phyloP scores from a whole-genome alignment of 2,329 filamentous ascomycete species.

The Exserohilum turcica region DNA sequence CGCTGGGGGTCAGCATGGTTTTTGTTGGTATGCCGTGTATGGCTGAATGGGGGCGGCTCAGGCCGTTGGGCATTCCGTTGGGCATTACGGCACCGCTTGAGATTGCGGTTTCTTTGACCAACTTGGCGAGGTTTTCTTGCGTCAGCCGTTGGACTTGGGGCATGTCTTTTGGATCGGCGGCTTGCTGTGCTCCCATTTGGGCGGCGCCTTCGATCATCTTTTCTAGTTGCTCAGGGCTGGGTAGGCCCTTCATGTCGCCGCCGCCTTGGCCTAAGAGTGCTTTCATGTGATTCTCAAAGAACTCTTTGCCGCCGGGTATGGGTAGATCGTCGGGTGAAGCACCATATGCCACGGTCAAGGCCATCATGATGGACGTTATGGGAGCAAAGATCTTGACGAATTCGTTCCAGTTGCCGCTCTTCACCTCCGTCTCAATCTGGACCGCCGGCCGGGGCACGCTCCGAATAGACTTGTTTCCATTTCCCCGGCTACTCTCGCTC shows the following conservation, averaged over 20 bases:
- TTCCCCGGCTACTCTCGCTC: conserved; percentile 33
- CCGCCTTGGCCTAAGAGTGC: conserved; percentile 36
- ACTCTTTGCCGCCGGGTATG: conserved; percentile 43
- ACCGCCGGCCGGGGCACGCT: conserved; percentile 47
- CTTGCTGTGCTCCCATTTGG: conserved; percentile 39
- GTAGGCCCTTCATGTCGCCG: conserved; percentile 42
- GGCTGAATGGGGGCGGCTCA: conserved; percentile 38
- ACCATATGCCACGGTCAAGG: conserved; percentile 53
- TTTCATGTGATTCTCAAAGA: conserved; percentile 45
- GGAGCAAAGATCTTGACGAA: conserved; percentile 59
- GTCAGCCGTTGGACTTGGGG: conserved; percentile 41
- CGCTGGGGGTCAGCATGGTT: conserved; percentile 24
- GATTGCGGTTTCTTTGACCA: conserved; percentile 48
- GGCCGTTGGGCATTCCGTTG: conserved; percentile 37
- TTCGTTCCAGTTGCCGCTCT: conserved; percentile 57
- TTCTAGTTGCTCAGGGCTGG: conserved; percentile 43
- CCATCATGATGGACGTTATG: conserved; percentile 57
- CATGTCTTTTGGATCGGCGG: conserved; percentile 31
- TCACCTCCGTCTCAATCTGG: conserved; percentile 56
- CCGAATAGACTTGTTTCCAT: conserved; percentile 42
- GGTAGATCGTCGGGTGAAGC: conserved; percentile 43
- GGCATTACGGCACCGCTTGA: conserved; percentile 43
- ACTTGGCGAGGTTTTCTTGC: conserved; percentile 45
- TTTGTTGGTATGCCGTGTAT: conserved; percentile 32
- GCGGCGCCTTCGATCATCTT: conserved; percentile 46